These are phyloP conservation scores for Sphagnurus paluster DNA, from an alignment of 1,284 basidiomycete species.

Conservation along the genomic window DNA sequence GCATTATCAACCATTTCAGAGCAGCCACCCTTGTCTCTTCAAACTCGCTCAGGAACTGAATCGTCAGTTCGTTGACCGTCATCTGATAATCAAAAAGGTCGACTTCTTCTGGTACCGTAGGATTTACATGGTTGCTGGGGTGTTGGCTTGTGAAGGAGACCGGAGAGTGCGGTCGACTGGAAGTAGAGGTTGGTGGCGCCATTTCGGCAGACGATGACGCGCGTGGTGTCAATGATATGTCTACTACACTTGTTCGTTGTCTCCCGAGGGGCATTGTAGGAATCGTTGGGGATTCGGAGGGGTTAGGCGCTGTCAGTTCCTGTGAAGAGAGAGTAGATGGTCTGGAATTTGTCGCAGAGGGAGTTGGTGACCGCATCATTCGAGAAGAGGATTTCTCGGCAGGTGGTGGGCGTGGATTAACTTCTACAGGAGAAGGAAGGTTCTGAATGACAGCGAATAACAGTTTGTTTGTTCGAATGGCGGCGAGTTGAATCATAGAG, in stretches of 20 bases:
- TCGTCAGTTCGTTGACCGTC: slow-evolving; percentile 89
- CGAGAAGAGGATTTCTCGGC: slow-evolving; percentile 31
- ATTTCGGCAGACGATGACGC: slow-evolving; percentile 20
- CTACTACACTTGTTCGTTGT: slow-evolving; percentile 30
- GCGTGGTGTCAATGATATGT: slow-evolving; percentile 28
- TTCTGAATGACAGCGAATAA: slow-evolving; percentile 86
- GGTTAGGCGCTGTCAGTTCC: slow-evolving; percentile 48
- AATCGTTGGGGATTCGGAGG: slow-evolving; percentile 26
- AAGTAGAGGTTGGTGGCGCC: slow-evolving; percentile 19
- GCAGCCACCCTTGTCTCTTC: slow-evolving; percentile 96
- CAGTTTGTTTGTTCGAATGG: slow-evolving; percentile 84
- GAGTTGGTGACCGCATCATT: slow-evolving; percentile 54
- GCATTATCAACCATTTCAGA: slow-evolving; percentile 97
- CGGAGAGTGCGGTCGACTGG: slow-evolving; percentile 61
- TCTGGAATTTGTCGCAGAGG: slow-evolving; percentile 41
- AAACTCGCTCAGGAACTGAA: slow-evolving; percentile 95
- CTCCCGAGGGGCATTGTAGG: slow-evolving; percentile 19
- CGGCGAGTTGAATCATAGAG: slow-evolving; percentile 85
- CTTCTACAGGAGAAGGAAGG: slow-evolving; percentile 71
- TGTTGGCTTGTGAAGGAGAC: slow-evolving; percentile 41
- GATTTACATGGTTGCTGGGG: slow-evolving; percentile 23
- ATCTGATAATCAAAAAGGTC: slow-evolving; percentile 91
- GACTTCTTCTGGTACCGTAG: slow-evolving; percentile 58
- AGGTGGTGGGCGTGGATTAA: slow-evolving; percentile 37
- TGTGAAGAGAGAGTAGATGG: slow-evolving; percentile 45